A percentile compares a stretch with the other conserved stretches of the same genome.
Conservation (phyloP, 2,329 filamentous ascomycete genomes). For the Trichoderma oligosporum region DNA sequence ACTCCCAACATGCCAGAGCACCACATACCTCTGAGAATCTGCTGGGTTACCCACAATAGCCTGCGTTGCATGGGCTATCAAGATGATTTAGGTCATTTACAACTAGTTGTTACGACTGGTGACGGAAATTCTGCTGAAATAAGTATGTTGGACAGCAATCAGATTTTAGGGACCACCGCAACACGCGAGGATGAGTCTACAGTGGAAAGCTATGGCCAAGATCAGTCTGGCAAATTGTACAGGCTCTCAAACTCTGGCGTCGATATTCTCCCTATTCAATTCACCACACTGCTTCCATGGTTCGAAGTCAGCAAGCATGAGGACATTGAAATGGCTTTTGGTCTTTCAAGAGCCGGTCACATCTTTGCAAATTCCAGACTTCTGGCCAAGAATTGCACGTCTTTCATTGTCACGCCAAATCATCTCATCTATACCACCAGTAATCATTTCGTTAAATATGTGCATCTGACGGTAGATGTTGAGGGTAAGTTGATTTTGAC, state of each 20-base stretch:
- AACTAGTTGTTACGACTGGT: slow-evolving; percentile 25
- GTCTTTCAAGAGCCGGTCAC: slow-evolving; percentile 70
- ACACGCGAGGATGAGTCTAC: slow-evolving; percentile 31
- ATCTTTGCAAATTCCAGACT: slow-evolving; percentile 73
- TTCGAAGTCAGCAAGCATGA: slow-evolving; percentile 45
- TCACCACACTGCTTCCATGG: slow-evolving; percentile 51
- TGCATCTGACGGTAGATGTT: slow-evolving; percentile 64
- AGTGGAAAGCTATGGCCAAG: slow-evolving; percentile 43
- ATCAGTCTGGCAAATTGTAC: slow-evolving; percentile 44
- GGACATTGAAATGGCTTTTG: slow-evolving; percentile 48
- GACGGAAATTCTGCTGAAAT: slow-evolving; percentile 21
- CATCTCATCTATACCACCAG: slow-evolving; percentile 92
- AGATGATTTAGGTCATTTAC: slow-evolving; percentile 26
- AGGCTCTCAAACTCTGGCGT: slow-evolving; percentile 33
- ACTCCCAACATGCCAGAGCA: slow-evolving; percentile 24
- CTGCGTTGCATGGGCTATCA: slow-evolving; percentile 34
- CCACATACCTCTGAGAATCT: slow-evolving; percentile 33
- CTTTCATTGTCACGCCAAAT: slow-evolving; percentile 73
- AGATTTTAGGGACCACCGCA: slow-evolving; percentile 30
- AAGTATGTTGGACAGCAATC: slow-evolving; percentile 23
- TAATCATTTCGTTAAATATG: slow-evolving; percentile 89
- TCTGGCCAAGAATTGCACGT: slow-evolving; percentile 84
- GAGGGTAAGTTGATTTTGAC: slow-evolving; percentile 52
- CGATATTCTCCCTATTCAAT: slow-evolving; percentile 37
- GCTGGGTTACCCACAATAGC: slow-evolving; percentile 27